Base-by-base conservation (phyloP, 768 basidiomycete species). In the Nidula microcarpa region DNA sequence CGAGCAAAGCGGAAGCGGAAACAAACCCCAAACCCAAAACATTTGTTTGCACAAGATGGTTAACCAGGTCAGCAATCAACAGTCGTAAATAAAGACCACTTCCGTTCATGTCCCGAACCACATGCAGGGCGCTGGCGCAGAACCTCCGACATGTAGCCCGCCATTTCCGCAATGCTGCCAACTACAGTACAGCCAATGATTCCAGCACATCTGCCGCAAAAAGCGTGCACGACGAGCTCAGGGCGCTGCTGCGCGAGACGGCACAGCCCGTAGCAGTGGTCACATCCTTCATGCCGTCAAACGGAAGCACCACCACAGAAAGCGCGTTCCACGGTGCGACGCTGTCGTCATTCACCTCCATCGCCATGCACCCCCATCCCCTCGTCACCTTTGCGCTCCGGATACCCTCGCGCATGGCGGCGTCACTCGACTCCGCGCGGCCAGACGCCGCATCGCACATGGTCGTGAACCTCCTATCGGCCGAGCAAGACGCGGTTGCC, bases 301-400 rank as follows among this genome's bases (percentile, higher is more conserved):
- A 55, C 23, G 16, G 8, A 44, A 57, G 8, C 13, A 33, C 4
- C 17, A 10, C 11, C 18, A 45, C n/a, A 3, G 33, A 43, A 16
- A 52, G 60, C 16, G 50, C 50, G 8, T 92, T 80, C 62, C 94
- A 97, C 67, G 94, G 95, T 58, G 93, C 94, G 17, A 98, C 95
- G 1, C 77, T 98, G 33, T 95, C 95, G 7, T 96, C 94, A 0
- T 94, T 98, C 65, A 85, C 92, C 17, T 94, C 93, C 32, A 85
- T 98, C 62, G 84, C 95, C 2, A 83, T 98, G 77, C 84, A 93
- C 58, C 95, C 95, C 1, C 74, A 84, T 58, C 93, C 94, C 0
- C 80, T 97, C 53, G 81, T 98, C 62, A 81, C 92, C 0, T 98
- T 98, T 67, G 87, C 94, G 14, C 78, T 98, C 16, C 87, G 93